Conservation (phyloP, 78 protist genomes). For the Cyanophora paradoxa region DNA sequence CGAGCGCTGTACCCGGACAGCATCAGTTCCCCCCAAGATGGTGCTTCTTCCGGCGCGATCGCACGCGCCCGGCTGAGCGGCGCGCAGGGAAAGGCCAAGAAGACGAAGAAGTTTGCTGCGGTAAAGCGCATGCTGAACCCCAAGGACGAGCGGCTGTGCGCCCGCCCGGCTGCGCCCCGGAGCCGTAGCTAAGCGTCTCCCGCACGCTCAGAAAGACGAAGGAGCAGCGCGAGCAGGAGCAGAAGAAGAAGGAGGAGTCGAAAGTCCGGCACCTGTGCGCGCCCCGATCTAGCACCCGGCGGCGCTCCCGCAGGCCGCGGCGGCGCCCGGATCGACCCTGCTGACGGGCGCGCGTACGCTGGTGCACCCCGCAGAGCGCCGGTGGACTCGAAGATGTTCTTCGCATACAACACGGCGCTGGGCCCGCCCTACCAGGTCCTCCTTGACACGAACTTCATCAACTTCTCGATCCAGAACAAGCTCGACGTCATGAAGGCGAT, state of each 20-base stretch:
- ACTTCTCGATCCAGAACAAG: conserved; percentile 85
- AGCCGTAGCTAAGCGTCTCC: too few species aligned
- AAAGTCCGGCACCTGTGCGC: neutral
- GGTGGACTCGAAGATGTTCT: conserved; percentile 84
- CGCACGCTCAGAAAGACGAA: neutral
- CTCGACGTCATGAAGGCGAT: conserved; percentile 80
- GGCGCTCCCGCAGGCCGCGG: too few species aligned
- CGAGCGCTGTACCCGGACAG: too few species aligned
- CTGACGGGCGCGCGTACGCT: too few species aligned
- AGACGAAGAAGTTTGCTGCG: conserved; percentile 37
- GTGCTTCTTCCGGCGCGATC: too few species aligned
- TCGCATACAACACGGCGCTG: conserved; percentile 81
- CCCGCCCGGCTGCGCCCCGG: too few species aligned
- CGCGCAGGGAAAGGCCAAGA: conserved; percentile 30
- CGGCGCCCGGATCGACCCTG: too few species aligned
- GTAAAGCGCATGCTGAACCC: conserved; percentile 45
- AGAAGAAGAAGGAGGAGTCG: neutral
- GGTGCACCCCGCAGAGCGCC: too few species aligned
- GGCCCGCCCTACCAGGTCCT: conserved; percentile 98
- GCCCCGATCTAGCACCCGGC: too few species aligned
- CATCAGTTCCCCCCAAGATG: too few species aligned
- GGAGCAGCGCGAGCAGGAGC: neutral
- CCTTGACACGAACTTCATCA: conserved; percentile 98
- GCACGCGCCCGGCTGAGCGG: too few species aligned
- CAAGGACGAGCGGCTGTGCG: conserved; percentile 34